These are phyloP conservation scores for Thozetella sp. DNA, from an alignment of 495 filamentous ascomycete genomes.

Conservation along the genomic window DNA sequence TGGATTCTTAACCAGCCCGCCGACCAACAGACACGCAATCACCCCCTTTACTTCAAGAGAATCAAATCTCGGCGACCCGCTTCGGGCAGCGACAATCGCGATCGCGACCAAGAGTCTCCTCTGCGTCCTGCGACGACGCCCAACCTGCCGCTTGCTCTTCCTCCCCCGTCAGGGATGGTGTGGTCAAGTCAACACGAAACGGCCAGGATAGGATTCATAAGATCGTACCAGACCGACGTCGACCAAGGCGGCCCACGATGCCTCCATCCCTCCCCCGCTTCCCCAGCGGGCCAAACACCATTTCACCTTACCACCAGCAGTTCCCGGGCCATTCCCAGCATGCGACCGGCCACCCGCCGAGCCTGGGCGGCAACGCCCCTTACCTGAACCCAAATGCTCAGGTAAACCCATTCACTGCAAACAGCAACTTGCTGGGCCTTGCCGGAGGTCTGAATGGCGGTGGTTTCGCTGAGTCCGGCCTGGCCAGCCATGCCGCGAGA, in stretches of 20 bases:
- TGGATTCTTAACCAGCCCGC: too few relatives aligned
- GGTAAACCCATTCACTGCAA: slow-evolving; percentile 67
- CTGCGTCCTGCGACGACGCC: background rate
- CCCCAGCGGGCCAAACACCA: slow-evolving; percentile 29
- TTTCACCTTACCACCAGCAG: slow-evolving; percentile 48
- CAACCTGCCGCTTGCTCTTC: background rate
- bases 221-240: slow-evolving; percentile 12
- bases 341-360: slow-evolving; percentile 38
- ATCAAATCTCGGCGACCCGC: too few relatives aligned
- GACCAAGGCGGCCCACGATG: slow-evolving; percentile 17
- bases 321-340: slow-evolving; percentile 45
- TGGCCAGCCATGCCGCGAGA: slow-evolving; percentile 87
- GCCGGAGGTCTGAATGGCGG: slow-evolving; percentile 45
- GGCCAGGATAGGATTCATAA: slow-evolving; percentile 10
- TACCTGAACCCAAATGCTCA: slow-evolving; percentile 64
- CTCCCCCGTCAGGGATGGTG: slow-evolving; percentile 17
- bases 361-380: slow-evolving; percentile 30
- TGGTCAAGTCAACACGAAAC: slow-evolving; percentile 6
- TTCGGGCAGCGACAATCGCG: background rate
- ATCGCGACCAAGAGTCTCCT: background rate
- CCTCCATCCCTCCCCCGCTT: slow-evolving; percentile 33
- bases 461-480: slow-evolving; percentile 71
- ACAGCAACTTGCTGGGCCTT: slow-evolving; percentile 62
- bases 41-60: slow-evolving; percentile 2
- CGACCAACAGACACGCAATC: too few relatives aligned